A percentile compares a stretch with the other conserved stretches of the same genome.
Evolutionary conservation across 169 alveolate genomes (phyloP).

Genomic region (Plasmodium knowlesi): DNA sequence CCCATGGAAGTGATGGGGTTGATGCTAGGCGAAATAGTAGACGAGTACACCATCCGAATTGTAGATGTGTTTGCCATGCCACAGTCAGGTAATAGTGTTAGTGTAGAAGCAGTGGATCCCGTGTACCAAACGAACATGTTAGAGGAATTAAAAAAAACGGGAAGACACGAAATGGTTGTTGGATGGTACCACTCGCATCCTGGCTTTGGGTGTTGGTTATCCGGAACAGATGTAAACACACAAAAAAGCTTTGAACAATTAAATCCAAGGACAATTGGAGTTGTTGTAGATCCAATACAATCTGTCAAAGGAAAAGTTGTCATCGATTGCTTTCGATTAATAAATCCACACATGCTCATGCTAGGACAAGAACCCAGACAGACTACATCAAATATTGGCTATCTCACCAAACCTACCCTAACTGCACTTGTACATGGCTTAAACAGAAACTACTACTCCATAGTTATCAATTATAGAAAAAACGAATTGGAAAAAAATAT

Average conservation of each 20-base stretch:
- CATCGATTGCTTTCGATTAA: slow-evolving; percentile 99
- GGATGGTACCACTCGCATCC: slow-evolving; percentile 99
- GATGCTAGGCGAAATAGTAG: slow-evolving; percentile 99
- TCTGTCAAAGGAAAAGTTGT: slow-evolving; percentile 99
- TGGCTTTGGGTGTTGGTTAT: slow-evolving; percentile 99
- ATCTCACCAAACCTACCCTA: slow-evolving; percentile 90
- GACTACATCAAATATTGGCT: slow-evolving; percentile 99
- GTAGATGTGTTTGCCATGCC: slow-evolving; percentile 99
- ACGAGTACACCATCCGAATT: slow-evolving; percentile 99
- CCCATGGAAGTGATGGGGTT: slow-evolving; percentile 99
- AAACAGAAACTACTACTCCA: slow-evolving; percentile 97
- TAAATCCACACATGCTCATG: slow-evolving; percentile 95
- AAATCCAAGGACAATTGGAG: slow-evolving; percentile 98
- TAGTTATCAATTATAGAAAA: slow-evolving; percentile 97
- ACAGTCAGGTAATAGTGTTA: slow-evolving; percentile 97
- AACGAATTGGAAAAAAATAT: slow-evolving; percentile 96
- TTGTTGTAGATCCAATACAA: slow-evolving; percentile 99
- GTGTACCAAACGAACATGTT: slow-evolving; percentile 99
- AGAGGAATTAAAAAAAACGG: slow-evolving; percentile 98
- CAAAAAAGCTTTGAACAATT: slow-evolving; percentile 99
- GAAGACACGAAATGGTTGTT: slow-evolving; percentile 96
- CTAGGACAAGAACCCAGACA: slow-evolving; percentile 98
- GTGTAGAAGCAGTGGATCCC: slow-evolving; percentile 99
- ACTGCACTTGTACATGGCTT: slow-evolving; percentile 97
- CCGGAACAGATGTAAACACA: slow-evolving; percentile 98